Evolutionary conservation across 441 rosid species (phyloP).

Genomic region (Hypseocharis bilobata): DNA sequence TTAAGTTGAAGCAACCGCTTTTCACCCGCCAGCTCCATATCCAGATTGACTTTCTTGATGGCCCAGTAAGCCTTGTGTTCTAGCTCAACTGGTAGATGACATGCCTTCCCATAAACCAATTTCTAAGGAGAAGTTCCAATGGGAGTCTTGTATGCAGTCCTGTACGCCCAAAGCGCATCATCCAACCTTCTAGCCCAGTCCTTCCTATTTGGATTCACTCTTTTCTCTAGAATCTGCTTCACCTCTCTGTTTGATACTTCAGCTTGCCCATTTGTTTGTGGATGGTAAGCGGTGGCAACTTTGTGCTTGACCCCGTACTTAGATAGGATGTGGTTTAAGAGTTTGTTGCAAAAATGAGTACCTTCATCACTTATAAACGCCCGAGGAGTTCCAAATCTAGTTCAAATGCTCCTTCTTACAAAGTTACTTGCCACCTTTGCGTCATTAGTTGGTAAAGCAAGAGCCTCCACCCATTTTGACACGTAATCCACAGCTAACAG

Average conservation of each 20-base stretch:
- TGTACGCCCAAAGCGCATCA: conserved; percentile 7
- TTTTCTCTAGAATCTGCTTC: neutral
- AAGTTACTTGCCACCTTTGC: neutral
- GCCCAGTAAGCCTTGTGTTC: neutral
- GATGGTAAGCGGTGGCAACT: neutral
- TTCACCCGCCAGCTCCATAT: neutral
- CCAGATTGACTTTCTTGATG: neutral
- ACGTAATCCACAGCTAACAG: neutral
- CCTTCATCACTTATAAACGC: neutral
- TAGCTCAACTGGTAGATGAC: neutral
- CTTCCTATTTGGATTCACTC: neutral
- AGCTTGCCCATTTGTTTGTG: neutral
- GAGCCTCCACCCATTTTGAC: neutral
- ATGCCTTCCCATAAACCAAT: neutral
- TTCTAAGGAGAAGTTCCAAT: neutral
- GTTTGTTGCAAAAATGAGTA: neutral
- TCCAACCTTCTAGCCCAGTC: neutral
- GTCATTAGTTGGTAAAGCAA: neutral
- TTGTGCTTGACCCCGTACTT: neutral
- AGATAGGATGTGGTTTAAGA: neutral
- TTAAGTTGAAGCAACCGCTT: neutral
- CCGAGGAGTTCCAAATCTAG: neutral
- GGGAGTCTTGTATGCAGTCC: neutral
- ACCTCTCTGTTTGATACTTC: neutral
- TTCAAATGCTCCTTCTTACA: neutral